Conservation (phyloP, 2,329 filamentous ascomycete genomes). For the Talaromyces sp. region DNA sequence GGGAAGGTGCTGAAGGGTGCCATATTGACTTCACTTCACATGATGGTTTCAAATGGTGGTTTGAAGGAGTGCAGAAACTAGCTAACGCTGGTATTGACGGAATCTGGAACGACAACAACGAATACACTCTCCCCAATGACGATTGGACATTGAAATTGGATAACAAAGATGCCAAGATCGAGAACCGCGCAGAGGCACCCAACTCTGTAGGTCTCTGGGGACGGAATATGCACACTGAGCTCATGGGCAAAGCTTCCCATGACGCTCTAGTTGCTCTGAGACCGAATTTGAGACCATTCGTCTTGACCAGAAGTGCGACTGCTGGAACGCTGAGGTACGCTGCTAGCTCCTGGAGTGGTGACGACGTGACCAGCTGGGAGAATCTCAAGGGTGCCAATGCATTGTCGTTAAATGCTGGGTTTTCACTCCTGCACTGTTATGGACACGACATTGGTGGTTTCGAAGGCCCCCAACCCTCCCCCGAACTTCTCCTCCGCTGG, state of each 20-base stretch:
- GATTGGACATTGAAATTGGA: conserved; percentile 60
- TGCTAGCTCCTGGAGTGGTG: conserved; percentile 68
- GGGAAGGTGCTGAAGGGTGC: conserved; percentile 63
- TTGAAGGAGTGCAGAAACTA: conserved; percentile 59
- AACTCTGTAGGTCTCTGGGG: conserved; percentile 64
- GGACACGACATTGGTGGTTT: conserved; percentile 73
- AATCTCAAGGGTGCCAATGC: conserved; percentile 68
- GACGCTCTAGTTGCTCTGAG: conserved; percentile 58
- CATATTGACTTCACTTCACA: conserved; percentile 69
- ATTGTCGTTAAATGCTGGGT: conserved; percentile 61
- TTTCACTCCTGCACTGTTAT: conserved; percentile 64
- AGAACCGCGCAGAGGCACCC: conserved; percentile 30
- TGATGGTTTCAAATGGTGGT: conserved; percentile 67
- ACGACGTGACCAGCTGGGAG: conserved; percentile 69
- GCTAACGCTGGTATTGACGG: conserved; percentile 62
- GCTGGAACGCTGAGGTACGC: conserved; percentile 66
- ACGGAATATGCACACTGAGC: conserved; percentile 62
- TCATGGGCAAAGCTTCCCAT: conserved; percentile 66
- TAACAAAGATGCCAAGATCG: conserved; percentile 30
- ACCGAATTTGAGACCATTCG: conserved; percentile 59
- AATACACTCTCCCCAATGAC: conserved; percentile 64
- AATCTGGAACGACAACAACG: conserved; percentile 78
- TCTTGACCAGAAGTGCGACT: conserved; percentile 66
- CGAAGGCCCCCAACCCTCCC: conserved; percentile 62
- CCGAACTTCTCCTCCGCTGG: conserved; percentile 68